phyloP scores from a whole-genome alignment of 805 yeast genomes.

The Spencermartinsiella europaea region DNA sequence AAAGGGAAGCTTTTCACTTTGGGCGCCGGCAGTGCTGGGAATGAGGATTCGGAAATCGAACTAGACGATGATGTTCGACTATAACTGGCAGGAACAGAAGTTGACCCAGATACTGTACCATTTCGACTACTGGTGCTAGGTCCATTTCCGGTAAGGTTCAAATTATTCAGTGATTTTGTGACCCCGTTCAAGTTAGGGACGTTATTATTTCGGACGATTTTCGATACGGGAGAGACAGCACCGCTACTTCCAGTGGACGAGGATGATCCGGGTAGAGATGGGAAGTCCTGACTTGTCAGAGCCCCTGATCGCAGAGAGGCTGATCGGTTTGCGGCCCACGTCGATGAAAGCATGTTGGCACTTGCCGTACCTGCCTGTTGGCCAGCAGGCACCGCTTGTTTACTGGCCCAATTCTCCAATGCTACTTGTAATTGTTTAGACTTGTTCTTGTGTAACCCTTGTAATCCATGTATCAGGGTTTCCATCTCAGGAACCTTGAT shows the following conservation, averaged over 20 bases:
- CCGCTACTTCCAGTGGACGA: background rate
- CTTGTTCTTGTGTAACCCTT: conserved; percentile 7
- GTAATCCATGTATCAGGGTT: conserved; percentile 39
- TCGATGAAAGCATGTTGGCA: conserved; percentile 2
- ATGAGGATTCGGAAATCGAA: conserved; percentile 28
- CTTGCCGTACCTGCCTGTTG: conserved; percentile 1
- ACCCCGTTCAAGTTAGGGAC: conserved; percentile 7
- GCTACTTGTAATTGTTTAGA: conserved; percentile 7
- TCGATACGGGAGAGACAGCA: conserved; percentile 18
- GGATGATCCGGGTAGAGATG: conserved; percentile 11
- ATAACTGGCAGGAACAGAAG: background rate
- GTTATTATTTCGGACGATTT: conserved; percentile 22
- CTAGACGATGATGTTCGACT: conserved; percentile 5
- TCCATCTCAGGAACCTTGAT: conserved; percentile 45
- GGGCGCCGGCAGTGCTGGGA: conserved; percentile 45
- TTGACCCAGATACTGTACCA: background rate
- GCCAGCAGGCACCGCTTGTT: conserved; percentile 1
- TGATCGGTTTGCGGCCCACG: conserved; percentile 8
- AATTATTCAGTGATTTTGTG: background rate
- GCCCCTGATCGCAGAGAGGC: background rate
- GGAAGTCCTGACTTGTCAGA: conserved; percentile 14
- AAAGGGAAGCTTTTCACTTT: conserved; percentile 29
- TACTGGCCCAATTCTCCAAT: conserved; percentile 9
- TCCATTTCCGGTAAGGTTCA: conserved; percentile 10
- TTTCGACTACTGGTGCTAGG: conserved; percentile 6